phyloP scores from a whole-genome alignment of 2,329 filamentous ascomycete genomes.

The Atkinsonella hypoxylon region DNA sequence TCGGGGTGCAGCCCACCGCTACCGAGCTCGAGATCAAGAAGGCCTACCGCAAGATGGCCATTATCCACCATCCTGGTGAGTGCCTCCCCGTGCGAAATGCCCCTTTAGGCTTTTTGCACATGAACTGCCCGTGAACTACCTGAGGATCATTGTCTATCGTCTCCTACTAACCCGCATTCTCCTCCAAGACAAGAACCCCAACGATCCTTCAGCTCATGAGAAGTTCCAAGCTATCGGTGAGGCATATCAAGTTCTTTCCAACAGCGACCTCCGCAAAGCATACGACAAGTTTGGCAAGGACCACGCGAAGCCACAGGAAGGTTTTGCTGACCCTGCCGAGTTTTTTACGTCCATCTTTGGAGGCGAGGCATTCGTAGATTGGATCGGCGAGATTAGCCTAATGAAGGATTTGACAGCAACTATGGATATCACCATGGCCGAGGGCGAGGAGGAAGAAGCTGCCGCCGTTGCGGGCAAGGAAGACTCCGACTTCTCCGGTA shows the following conservation, averaged over 20 bases:
- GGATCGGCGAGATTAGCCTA: constrained; percentile 94
- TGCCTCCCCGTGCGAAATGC: background rate
- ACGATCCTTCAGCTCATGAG: constrained; percentile 84
- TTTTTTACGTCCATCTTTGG: constrained; percentile 99
- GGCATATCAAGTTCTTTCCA: constrained; percentile 71
- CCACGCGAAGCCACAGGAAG: constrained; percentile 76
- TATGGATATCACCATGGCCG: constrained; percentile 93
- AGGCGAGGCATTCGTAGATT: constrained; percentile 87
- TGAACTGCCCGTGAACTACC: no score
- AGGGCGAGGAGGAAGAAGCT: constrained; percentile 47
- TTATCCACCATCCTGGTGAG: constrained; percentile 78
- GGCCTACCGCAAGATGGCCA: constrained; percentile 88
- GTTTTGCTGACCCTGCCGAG: constrained; percentile 91
- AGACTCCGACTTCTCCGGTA: constrained; percentile 43
- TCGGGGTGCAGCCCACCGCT: constrained; percentile 75
- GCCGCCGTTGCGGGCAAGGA: constrained; percentile 17
- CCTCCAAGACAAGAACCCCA: constrained; percentile 81
- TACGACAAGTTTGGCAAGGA: constrained; percentile 99
- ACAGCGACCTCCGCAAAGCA: constrained; percentile 72
- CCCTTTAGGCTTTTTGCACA: background rate
- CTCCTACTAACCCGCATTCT: constrained; percentile 7
- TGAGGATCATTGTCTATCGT: no score
- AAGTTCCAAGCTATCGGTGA: constrained; percentile 84
- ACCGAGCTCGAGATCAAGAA: constrained; percentile 93
- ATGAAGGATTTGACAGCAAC: constrained; percentile 98